A percentile compares a stretch with the other conserved stretches of the same genome.
Evolutionary conservation across 495 filamentous ascomycete genomes (phyloP).

Genomic region (Annulohypoxylon stygium): DNA sequence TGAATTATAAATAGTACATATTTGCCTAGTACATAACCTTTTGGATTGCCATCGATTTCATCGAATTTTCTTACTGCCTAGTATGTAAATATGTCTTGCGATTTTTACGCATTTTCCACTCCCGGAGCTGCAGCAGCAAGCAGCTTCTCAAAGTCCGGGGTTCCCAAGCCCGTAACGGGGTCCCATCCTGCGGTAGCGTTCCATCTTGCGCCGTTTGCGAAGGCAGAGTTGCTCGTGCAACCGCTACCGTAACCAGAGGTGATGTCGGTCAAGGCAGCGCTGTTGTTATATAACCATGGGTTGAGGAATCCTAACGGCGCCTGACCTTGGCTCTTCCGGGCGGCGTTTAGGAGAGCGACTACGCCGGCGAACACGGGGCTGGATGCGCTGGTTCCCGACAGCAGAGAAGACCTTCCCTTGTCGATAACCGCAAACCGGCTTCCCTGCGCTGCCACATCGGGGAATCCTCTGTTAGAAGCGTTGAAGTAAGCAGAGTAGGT

Average conservation of each 20-base stretch:
- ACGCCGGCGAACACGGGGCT: constrained; percentile 60
- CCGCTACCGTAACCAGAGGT: constrained; percentile 69
- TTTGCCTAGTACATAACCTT: too few relatives aligned
- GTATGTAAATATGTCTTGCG: not conserved
- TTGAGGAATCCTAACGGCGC: constrained; percentile 73
- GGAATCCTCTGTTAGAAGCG: constrained; percentile 68
- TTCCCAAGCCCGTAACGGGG: constrained; percentile 56
- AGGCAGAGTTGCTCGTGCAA: constrained; percentile 65
- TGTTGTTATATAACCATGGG: constrained; percentile 71
- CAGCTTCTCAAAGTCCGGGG: constrained; percentile 49
- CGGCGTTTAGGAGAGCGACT: constrained; percentile 72
- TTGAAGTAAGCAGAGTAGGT: constrained; percentile 64
- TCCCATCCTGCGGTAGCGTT: constrained; percentile 57
- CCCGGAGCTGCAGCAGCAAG: constrained; percentile 51
- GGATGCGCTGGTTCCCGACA: constrained; percentile 56
- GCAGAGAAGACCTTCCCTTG: constrained; percentile 63
- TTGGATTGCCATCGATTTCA: too few relatives aligned
- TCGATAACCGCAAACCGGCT: constrained; percentile 66
- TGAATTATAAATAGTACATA: too few relatives aligned
- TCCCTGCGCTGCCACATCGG: constrained; percentile 71
- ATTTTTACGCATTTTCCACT: constrained; percentile 47
- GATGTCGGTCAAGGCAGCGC: constrained; percentile 72
- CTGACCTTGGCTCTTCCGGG: constrained; percentile 66
- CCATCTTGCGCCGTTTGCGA: constrained; percentile 60
- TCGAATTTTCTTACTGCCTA: not conserved